Percentiles rank a stretch among this genome's conserved stretches.
Conservation (phyloP, 2,329 filamentous ascomycete genomes). For the Fusarium ambrosium region DNA sequence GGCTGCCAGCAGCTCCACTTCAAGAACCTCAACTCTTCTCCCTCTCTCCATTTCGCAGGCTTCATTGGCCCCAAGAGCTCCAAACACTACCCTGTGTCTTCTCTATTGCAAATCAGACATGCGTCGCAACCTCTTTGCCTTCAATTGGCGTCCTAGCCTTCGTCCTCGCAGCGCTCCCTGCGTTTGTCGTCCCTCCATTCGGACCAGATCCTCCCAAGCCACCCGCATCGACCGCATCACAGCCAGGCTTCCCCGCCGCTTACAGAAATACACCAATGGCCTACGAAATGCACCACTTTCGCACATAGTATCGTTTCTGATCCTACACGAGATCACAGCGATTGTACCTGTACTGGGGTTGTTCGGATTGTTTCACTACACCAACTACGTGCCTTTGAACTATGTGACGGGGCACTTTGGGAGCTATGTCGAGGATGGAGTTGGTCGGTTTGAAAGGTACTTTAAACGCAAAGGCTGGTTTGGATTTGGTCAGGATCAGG, state of each 20-base stretch:
- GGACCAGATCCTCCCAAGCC: slow-evolving; percentile 48
- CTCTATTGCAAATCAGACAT: slow-evolving; percentile 28
- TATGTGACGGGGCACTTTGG: slow-evolving; percentile 66
- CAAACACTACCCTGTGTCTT: neutral
- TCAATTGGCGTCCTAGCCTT: slow-evolving; percentile 42
- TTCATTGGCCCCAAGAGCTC: neutral
- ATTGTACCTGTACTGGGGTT: slow-evolving; percentile 83
- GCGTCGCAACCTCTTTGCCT: slow-evolving; percentile 40
- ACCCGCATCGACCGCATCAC: slow-evolving; percentile 62
- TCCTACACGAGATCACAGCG: slow-evolving; percentile 93
- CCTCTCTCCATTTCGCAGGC: neutral
- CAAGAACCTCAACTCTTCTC: slow-evolving; percentile 3
- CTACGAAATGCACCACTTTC: slow-evolving; percentile 83
- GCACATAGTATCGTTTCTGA: slow-evolving; percentile 86
- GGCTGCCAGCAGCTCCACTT: slow-evolving; percentile 33
- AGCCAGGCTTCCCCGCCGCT: slow-evolving; percentile 71
- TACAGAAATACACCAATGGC: slow-evolving; percentile 77
- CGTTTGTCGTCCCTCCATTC: slow-evolving; percentile 23
- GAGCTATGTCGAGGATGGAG: slow-evolving; percentile 69
- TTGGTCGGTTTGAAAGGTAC: slow-evolving; percentile 82
- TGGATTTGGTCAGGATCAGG: slow-evolving; percentile 62
- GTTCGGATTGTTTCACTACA: slow-evolving; percentile 84
- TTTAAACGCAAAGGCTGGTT: slow-evolving; percentile 88
- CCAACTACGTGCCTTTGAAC: slow-evolving; percentile 75
- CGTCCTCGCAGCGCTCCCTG: slow-evolving; percentile 20